These are phyloP conservation scores for Backusella parvicylindrica DNA, from an alignment of 192 early-diverging fungal genomes.

Conservation along the genomic window DNA sequence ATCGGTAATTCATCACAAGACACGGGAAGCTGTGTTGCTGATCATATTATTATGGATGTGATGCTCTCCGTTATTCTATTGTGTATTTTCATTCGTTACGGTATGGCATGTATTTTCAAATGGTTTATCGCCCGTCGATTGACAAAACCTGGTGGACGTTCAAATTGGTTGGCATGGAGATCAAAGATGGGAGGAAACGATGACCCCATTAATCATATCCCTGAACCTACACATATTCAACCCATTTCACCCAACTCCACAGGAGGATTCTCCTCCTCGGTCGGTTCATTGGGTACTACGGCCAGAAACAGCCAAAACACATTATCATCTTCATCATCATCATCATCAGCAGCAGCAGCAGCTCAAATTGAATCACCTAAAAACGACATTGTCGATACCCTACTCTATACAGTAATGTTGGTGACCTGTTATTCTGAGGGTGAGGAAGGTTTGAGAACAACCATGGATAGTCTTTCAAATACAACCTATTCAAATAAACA, in stretches of 20 bases:
- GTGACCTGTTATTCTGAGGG: conserved; percentile 95
- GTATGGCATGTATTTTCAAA: conserved; percentile 60
- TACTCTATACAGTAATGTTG: conserved; percentile 71
- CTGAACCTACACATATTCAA: conserved; percentile 17
- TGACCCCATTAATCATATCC: conserved; percentile 24
- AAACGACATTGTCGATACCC: conserved; percentile 12
- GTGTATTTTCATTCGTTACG: conserved; percentile 56
- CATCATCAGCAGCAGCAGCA: too few relatives aligned
- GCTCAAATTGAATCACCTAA: neutral
- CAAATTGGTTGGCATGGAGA: conserved; percentile 45
- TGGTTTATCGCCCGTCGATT: conserved; percentile 53
- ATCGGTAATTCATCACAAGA: conserved; percentile 52
- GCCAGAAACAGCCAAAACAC: neutral
- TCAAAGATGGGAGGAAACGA: conserved; percentile 36
- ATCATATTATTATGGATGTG: conserved; percentile 49
- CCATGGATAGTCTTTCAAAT: conserved; percentile 79
- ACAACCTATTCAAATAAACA: conserved; percentile 81
- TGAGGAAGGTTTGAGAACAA: conserved; percentile 68
- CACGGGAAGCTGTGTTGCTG: conserved; percentile 54
- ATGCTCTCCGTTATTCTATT: conserved; percentile 52
- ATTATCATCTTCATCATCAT: too few relatives aligned
- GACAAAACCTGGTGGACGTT: conserved; percentile 44
- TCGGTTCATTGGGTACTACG: neutral
- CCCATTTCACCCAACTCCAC: neutral
- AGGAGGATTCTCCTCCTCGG: too few relatives aligned